Evolutionary conservation across 2,329 filamentous ascomycete species (phyloP), one percentile per base, ranked within the genome.

Genomic region (Incumbomyces delicatus): DNA sequence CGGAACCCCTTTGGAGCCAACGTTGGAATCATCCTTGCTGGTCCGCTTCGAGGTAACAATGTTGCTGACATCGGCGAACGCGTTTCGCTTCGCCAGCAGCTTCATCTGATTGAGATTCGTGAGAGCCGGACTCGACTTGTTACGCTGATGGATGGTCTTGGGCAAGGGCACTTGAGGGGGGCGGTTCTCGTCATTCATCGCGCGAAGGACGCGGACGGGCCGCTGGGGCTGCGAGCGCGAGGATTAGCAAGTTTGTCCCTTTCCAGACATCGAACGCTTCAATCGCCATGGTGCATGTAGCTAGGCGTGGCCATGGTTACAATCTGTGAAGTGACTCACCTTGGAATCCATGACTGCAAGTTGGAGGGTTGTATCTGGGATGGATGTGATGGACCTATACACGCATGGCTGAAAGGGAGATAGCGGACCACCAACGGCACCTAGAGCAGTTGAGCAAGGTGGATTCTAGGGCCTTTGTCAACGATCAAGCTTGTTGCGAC

Each of bases 51-150:
- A 51, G 51, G 67, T 67, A 31, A 61, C 66, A 34, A 72, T 80
- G 60, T 89, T 90, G 71, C 85, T 92, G 51, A 92, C 76, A 62
- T 94, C 88, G 41, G 78, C 85, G 65, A 94, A 88, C 11, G 80
- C 86, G 52, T 81, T 80, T 55, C 88, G 81, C 70, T 89, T 92
- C 46, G 81, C 73, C 48, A 77, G 73, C 45, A 74, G 74, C 64
- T 82, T 86, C 53, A 81, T 66, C 33, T 71, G 73, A 50, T 74
- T 62, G 50, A 77, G 59, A 56, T 61, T 70, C 58, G 68, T 85
- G 55, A 74, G 76, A 66, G 66, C 83, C 65, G 64, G 80, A 30
- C 75, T 81, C 7, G 88, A 94, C 67, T 94, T 94, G 68, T 87
- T 83, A 53, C 84, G 83, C 58, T 87, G 81, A 58, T 94, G 86